These are phyloP conservation scores for Aristolochia californica DNA, from an alignment of 164 flowering plant genomes.

Conservation along the genomic window DNA sequence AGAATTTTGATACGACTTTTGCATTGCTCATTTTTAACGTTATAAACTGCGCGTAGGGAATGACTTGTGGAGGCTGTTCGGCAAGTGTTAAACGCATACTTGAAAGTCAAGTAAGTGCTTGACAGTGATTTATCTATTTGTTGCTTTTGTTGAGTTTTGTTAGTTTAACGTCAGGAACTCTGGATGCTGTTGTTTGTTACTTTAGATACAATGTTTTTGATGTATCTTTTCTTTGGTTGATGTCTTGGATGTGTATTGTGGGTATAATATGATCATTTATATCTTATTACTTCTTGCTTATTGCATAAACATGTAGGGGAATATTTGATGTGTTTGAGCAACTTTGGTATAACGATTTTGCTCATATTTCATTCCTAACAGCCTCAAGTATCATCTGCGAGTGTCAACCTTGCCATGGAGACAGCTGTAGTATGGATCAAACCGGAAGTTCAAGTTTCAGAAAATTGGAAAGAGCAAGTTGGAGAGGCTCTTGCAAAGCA, in stretches of 20 bases:
- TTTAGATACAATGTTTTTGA: no score
- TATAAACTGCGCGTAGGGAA: slow-evolving; percentile 39
- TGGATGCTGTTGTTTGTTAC: no score
- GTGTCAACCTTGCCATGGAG: slow-evolving; percentile 78
- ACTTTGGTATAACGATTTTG: no score
- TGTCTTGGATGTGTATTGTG: no score
- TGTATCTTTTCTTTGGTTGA: no score
- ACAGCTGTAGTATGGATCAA: slow-evolving; percentile 84
- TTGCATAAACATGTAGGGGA: no score
- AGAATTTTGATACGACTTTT: neutral
- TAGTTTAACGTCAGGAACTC: no score
- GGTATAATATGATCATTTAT: no score
- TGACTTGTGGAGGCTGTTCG: slow-evolving; percentile 90
- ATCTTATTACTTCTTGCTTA: no score
- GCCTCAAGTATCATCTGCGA: slow-evolving; percentile 91
- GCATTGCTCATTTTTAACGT: neutral
- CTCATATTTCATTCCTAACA: slow-evolving; percentile 16
- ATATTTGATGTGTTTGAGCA: no score
- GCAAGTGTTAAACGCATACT: slow-evolving; percentile 78
- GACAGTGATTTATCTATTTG: neutral
- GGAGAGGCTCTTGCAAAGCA: slow-evolving; percentile 89
- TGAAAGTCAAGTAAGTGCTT: slow-evolving; percentile 64
- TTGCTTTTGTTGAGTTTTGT: neutral
- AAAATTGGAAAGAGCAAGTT: slow-evolving; percentile 64
- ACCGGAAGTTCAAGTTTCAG: slow-evolving; percentile 50